These are phyloP conservation scores for Magnusiomyces suaveolens DNA, from an alignment of 1,139 yeast species.

Conservation along the genomic window DNA sequence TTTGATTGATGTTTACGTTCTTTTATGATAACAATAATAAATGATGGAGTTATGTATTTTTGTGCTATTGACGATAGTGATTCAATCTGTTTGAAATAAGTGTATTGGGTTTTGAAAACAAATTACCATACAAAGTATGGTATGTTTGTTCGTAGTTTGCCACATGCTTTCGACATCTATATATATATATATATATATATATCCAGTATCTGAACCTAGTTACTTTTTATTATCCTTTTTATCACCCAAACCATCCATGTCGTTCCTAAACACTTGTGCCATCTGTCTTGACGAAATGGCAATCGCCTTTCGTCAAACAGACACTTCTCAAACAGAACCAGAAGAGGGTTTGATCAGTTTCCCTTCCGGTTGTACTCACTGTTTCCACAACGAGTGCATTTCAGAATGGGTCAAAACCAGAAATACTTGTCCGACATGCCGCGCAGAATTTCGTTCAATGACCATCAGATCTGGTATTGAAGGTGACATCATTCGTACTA, in stretches of 20 bases:
- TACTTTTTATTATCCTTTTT: no score
- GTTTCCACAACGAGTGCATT: constrained; percentile 43
- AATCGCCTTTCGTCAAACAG: no score
- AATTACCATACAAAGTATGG: no score
- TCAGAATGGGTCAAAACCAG: constrained; percentile 46
- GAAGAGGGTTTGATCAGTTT: not conserved
- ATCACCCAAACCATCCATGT: no score
- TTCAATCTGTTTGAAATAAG: no score
- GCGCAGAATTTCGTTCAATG: constrained; percentile 29
- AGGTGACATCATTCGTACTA: not conserved
- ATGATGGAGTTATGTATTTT: not conserved
- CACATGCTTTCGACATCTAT: no score
- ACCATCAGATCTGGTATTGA: constrained; percentile 16
- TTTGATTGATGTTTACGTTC: not conserved
- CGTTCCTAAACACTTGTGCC: not conserved
- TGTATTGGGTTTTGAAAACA: no score
- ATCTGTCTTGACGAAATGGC: not conserved
- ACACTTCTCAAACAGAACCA: not conserved
- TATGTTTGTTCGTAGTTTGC: no score
- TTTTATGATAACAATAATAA: not conserved
- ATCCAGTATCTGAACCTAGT: no score
- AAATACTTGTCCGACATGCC: constrained; percentile 47
- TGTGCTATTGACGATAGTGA: no score
- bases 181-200: no score
- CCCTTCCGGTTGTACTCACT: constrained; percentile 33